Base-by-base conservation (phyloP, 352 stramenopile genomes). In the Thalassiosira oceanica region DNA sequence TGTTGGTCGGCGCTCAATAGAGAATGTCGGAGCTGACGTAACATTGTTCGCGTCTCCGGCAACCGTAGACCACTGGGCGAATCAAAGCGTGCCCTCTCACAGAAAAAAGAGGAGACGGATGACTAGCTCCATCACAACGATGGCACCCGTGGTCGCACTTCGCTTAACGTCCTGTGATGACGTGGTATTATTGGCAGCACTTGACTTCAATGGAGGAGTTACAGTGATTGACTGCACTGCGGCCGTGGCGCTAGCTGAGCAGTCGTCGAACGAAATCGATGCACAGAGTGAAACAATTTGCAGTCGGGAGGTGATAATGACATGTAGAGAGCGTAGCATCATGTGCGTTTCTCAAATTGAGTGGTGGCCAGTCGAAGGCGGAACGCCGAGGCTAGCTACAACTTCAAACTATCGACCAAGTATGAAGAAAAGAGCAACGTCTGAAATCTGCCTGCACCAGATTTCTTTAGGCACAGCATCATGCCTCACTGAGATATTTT, bases 141-240 rank as follows among this genome's bases (percentile, higher is more conserved):
- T 66, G 42, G 58, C 52, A 23, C 83, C 83, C 3, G 61, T 87
- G 41, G 67, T 77, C 1, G 61, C 54, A 13, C 54, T 88, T 28
- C 61, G 74, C 50, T 87, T 86, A 35, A 51, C 70, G 13, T 62
- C 70, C 6, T 13, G 3, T 24, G 24, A 18, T 3, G 46, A 23
- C 46, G n/a, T 18, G 52, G 45, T 61, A 36, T 52, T 79, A 15
- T 42, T 89, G 10, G 64, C 70, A 7, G 58, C 78, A 4, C 53
- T 88, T 51, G 83, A 91, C 73, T 84, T 48, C 29, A 86, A 88
- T 55, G 80, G 80, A 16, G 78, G 68, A 33, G 56, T 83, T 24
- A 69, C 70, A 15, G 42, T 87, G 7, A 51, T 86, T 21, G 73
- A 91, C 63, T 88, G 78, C 50, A 58, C 67, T 10, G 27, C 58